phyloP scores from a whole-genome alignment of 129 eudicot species.

The Cynara cardunculus region DNA sequence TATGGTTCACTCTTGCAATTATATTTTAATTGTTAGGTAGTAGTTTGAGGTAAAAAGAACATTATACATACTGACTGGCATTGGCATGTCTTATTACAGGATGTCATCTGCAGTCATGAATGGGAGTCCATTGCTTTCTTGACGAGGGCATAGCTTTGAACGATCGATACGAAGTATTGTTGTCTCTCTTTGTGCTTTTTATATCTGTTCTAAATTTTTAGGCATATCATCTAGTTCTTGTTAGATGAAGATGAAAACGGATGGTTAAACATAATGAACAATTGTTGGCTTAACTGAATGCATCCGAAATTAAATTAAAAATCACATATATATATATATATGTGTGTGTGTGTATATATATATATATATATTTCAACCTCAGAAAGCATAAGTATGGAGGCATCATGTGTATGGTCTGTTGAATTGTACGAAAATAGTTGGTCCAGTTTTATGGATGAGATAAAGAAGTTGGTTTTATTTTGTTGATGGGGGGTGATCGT shows the following conservation, averaged over 20 bases:
- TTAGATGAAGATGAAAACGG: conserved; percentile 6
- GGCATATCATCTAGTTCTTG: conserved; percentile 5
- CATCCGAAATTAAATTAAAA: too few relatives aligned
- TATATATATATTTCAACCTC: too few relatives aligned
- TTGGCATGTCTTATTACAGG: conserved; percentile 41
- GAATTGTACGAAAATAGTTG: not conserved
- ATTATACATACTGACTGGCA: not conserved
- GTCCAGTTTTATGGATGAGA: not conserved
- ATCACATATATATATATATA: too few relatives aligned
- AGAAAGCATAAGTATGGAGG: not conserved
- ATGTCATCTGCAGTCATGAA: conserved; percentile 83
- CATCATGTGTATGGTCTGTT: not conserved
- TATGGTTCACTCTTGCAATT: not conserved
- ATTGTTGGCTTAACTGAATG: not conserved
- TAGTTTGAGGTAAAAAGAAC: not conserved
- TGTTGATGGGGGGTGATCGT: not conserved
- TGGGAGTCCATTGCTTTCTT: conserved; percentile 89
- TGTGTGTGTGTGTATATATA: too few relatives aligned
- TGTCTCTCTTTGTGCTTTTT: not conserved
- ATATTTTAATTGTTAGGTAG: not conserved
- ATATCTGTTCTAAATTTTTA: not conserved
- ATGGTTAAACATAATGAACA: not conserved
- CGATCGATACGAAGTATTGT: not conserved
- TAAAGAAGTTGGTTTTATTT: not conserved
- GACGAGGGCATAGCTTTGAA: conserved; percentile 49